Evolutionary conservation across 257 asterid species (phyloP).

Genomic region (Apocynum venetum): DNA sequence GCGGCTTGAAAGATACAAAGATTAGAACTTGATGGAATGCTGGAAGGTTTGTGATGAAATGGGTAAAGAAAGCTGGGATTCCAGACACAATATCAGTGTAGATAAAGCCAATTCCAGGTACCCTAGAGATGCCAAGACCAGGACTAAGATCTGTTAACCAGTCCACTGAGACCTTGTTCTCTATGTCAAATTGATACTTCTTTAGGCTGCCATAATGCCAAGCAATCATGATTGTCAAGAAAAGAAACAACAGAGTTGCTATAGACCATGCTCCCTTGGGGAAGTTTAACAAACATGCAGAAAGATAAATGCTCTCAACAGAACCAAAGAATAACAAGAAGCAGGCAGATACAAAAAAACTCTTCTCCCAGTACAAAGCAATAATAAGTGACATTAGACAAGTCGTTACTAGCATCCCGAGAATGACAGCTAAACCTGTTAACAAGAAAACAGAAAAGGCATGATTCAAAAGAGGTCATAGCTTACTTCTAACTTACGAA

Average conservation of each 20-base stretch:
- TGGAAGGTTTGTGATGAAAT: conserved; percentile 79
- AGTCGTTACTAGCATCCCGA: conserved; percentile 75
- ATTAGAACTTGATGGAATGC: conserved; percentile 81
- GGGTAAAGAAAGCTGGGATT: conserved; percentile 85
- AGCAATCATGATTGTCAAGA: conserved; percentile 59
- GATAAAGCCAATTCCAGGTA: conserved; percentile 82
- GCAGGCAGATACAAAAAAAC: conserved; percentile 34
- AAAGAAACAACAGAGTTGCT: conserved; percentile 41
- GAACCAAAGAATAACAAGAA: conserved; percentile 72
- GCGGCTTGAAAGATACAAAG: conserved; percentile 75
- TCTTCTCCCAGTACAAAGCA: conserved; percentile 76
- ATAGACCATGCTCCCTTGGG: conserved; percentile 78
- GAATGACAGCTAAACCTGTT: conserved; percentile 71
- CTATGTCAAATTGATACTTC: conserved; percentile 63
- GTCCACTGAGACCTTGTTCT: conserved; percentile 73
- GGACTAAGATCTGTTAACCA: conserved; percentile 87
- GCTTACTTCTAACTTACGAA: background rate
- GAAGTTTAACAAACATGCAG: conserved; percentile 55
- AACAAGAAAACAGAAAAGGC: background rate
- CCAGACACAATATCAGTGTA: conserved; percentile 69
- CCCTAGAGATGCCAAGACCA: conserved; percentile 69
- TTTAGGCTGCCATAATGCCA: conserved; percentile 95
- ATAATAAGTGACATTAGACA: conserved; percentile 87
- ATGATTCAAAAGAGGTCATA: background rate
- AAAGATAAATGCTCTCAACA: conserved; percentile 58